These are phyloP conservation scores for Mariannaea elegans DNA, from an alignment of 2,329 filamentous ascomycete species.

Conservation along the genomic window DNA sequence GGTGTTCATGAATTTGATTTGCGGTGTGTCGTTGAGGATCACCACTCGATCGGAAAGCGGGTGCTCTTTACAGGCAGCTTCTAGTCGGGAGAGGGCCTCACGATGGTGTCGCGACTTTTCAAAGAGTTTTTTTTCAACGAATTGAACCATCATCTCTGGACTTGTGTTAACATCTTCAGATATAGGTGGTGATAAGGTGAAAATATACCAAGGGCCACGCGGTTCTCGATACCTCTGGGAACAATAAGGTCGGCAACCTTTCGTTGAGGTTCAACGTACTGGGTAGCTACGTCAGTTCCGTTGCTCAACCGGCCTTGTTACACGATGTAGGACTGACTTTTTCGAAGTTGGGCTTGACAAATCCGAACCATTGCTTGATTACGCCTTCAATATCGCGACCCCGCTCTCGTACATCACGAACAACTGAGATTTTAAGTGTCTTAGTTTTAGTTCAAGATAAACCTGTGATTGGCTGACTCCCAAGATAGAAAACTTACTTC, in stretches of 20 bases:
- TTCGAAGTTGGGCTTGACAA: slow-evolving; percentile 96
- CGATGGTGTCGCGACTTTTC: slow-evolving; percentile 88
- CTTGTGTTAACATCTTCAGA: slow-evolving; percentile 10
- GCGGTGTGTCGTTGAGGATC: slow-evolving; percentile 78
- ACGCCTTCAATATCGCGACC: slow-evolving; percentile 93
- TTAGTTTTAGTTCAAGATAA: slow-evolving; percentile 4
- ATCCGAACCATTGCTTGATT: slow-evolving; percentile 97
- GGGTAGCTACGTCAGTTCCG: slow-evolving; percentile 21
- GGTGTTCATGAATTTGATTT: slow-evolving; percentile 88
- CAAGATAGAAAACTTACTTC: slow-evolving; percentile 66
- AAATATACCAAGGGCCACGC: slow-evolving; percentile 80
- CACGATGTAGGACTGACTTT: slow-evolving; percentile 55
- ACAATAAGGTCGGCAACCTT: slow-evolving; percentile 95
- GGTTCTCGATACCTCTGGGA: slow-evolving; percentile 92
- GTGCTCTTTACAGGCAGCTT: slow-evolving; percentile 74
- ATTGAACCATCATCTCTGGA: slow-evolving; percentile 88
- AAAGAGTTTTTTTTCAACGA: slow-evolving; percentile 86
- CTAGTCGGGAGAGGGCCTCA: slow-evolving; percentile 78
- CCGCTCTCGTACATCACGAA: slow-evolving; percentile 88
- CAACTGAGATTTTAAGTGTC: slow-evolving; percentile 59
- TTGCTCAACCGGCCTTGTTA: neutral
- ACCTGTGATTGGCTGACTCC: neutral
- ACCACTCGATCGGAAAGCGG: slow-evolving; percentile 79
- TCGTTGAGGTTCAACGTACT: slow-evolving; percentile 90
- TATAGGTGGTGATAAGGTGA: neutral